Conservation (phyloP, 179 eudicot genomes). For the Drosera spatulata region DNA sequence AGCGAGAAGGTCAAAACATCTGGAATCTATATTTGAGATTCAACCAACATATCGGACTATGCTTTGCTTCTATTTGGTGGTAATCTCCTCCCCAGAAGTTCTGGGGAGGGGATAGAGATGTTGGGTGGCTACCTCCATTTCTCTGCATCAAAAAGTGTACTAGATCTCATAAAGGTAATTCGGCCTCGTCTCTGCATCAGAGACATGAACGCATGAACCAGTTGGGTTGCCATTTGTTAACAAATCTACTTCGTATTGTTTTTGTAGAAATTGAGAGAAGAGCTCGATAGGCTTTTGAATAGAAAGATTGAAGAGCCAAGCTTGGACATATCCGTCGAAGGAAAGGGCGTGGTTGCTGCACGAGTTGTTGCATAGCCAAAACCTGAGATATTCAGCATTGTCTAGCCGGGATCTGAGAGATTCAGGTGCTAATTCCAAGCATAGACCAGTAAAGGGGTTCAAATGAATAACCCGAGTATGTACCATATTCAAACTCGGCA, state of each 20-base stretch:
- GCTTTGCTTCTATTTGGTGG: conserved; percentile 96
- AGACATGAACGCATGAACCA: not conserved
- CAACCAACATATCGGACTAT: conserved; percentile 91
- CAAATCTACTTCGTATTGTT: not conserved
- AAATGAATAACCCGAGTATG: too few relatives aligned
- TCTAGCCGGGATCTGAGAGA: too few relatives aligned
- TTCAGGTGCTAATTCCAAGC: too few relatives aligned
- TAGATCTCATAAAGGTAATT: conserved; percentile 73
- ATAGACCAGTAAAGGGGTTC: too few relatives aligned
- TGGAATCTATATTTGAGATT: conserved; percentile 73
- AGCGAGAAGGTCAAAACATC: conserved; percentile 89
- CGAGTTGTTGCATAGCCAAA: conserved; percentile 70
- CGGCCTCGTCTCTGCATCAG: not conserved
- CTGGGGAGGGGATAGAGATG: conserved; percentile 95
- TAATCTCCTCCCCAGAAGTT: conserved; percentile 66
- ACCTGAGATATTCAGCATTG: conserved; percentile 15
- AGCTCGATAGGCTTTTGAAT: conserved; percentile 78
- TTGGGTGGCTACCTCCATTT: conserved; percentile 96
- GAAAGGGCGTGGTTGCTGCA: conserved; percentile 89
- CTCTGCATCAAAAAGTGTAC: conserved; percentile 81
- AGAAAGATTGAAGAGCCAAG: conserved; percentile 89
- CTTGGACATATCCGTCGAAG: conserved; percentile 58
- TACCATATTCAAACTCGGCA: too few relatives aligned
- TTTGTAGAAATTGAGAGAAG: conserved; percentile 81
- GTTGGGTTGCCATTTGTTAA: not conserved